Base-by-base conservation (phyloP, 208 protist genomes). In the Acanthamoeba healyi region DNA sequence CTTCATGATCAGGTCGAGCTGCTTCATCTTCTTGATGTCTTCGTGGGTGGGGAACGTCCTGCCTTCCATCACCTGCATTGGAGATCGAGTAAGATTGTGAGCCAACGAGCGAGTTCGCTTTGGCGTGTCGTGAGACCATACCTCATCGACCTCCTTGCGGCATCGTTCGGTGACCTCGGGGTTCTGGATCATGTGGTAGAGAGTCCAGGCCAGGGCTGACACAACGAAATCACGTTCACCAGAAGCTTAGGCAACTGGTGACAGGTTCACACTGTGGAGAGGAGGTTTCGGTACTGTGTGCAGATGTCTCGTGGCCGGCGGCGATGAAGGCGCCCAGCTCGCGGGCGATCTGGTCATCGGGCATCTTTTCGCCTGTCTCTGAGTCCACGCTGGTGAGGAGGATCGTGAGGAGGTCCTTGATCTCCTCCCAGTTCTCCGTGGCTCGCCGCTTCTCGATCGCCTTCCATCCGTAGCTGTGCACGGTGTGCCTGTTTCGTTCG, bases 301-400 rank as follows among this genome's bases (percentile, higher is more conserved):
- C 74, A 0, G 74, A 58, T 2, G 74, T 84, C 44, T 84, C 74
- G 44, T 84, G 74, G 40, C 74, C 74, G 42, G 74, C 74, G 24
- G 42, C 44, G 22, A 84, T 84, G 74, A 84, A 84, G 24, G 44
- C 74, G 22, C 44, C 74, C 42, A 84, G 74, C 74, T 84, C 74
- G 36, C 38, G 38, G 17, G 74, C 74, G 44, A 84, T 84, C n/a
- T 84, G 74, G 12, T 84, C 44, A n/a, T 84, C 74, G 74, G 74
- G 44, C 42, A 84, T 46, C 22, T 56, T 29, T 19, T 84, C 74
- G 22, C 74, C 74, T 7, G 74, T 58, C 74, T 84, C 74, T 4
- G 26, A 38, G n/a, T 84, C 74, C 10, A 58, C 42, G 74, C 74
- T 84, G 6, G 38, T 84, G 14, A 84, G 38, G 42, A 84, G 74